A percentile compares a stretch with the other conserved stretches of the same genome.
These are phyloP conservation scores for Neonectria coccinea DNA, from an alignment of 2,329 filamentous ascomycete genomes.

Conservation along the genomic window DNA sequence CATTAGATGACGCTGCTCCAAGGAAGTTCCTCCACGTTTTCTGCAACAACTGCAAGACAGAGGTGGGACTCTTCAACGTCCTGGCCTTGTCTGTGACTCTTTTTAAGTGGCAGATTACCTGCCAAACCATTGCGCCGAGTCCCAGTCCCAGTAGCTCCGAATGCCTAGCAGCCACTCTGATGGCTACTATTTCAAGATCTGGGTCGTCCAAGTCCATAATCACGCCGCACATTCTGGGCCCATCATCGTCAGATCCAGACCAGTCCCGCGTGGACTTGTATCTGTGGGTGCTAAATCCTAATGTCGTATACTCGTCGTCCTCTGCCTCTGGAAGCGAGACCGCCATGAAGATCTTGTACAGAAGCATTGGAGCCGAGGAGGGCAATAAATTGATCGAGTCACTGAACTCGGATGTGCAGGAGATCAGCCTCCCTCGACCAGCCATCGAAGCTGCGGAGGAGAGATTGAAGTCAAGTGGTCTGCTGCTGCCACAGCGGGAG, in stretches of 20 bases:
- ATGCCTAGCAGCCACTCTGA: slow-evolving; percentile 65
- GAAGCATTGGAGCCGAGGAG: slow-evolving; percentile 55
- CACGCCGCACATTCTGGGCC: slow-evolving; percentile 49
- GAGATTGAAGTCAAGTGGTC: slow-evolving; percentile 61
- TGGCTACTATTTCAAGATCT: slow-evolving; percentile 66
- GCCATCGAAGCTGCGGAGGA: slow-evolving; percentile 60
- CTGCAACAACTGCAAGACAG: slow-evolving; percentile 59
- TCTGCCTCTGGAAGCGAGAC: slow-evolving; percentile 43
- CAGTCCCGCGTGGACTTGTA: slow-evolving; percentile 52
- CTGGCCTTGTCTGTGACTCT: slow-evolving; percentile 60
- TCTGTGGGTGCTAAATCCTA: slow-evolving; percentile 68
- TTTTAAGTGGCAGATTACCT: slow-evolving; percentile 69
- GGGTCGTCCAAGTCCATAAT: slow-evolving; percentile 69
- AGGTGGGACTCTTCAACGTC: slow-evolving; percentile 62
- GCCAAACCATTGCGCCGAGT: slow-evolving; percentile 47
- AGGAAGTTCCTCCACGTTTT: slow-evolving; percentile 54
- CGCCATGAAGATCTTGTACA: slow-evolving; percentile 68
- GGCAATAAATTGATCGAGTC: slow-evolving; percentile 63
- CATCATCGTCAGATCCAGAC: slow-evolving; percentile 12
- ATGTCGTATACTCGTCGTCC: slow-evolving; percentile 64
- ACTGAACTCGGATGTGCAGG: slow-evolving; percentile 68
- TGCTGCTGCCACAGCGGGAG: slow-evolving; percentile 66
- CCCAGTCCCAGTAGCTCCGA: slow-evolving; percentile 57
- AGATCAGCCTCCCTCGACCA: slow-evolving; percentile 64
- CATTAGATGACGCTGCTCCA: slow-evolving; percentile 39